Evolutionary conservation across 768 basidiomycete genomes (phyloP).

Genomic region (Sporobolomyces pararoseus): DNA sequence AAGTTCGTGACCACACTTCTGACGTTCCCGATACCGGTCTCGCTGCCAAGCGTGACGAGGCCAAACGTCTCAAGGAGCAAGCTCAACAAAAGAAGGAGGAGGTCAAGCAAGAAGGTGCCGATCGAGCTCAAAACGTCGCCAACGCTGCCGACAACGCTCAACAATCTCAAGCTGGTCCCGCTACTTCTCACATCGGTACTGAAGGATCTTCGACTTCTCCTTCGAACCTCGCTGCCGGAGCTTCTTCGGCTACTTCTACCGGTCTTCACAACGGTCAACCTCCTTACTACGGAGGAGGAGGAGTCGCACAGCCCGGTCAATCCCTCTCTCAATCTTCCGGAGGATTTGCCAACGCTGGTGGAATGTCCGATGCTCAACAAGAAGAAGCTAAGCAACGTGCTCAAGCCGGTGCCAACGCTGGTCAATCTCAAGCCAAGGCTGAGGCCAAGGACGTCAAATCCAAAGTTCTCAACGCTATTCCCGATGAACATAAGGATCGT

Average conservation of each 20-base stretch:
- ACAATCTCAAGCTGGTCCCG: conserved; percentile 34
- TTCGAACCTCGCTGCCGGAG: not conserved
- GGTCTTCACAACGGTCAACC: conserved; percentile 35
- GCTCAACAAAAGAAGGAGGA: conserved; percentile 45
- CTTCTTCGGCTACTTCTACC: not conserved
- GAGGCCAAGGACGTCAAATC: conserved; percentile 46
- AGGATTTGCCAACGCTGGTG: conserved; percentile 21
- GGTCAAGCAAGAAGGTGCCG: conserved; percentile 25
- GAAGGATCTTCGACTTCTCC: conserved; percentile 16
- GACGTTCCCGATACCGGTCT: conserved; percentile 56
- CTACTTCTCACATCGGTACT: conserved; percentile 41
- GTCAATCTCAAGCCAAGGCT: conserved; percentile 39
- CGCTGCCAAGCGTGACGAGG: conserved; percentile 54
- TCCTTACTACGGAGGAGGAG: conserved; percentile 31
- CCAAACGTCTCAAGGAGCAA: conserved; percentile 43
- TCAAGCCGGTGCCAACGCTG: conserved; percentile 47
- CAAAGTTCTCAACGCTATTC: conserved; percentile 57
- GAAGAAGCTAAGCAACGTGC: conserved; percentile 46
- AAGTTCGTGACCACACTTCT: conserved; percentile 53
- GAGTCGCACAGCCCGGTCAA: conserved; percentile 10
- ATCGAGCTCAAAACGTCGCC: conserved; percentile 47
- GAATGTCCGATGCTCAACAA: conserved; percentile 4
- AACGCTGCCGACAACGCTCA: conserved; percentile 47
- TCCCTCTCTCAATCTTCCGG: conserved; percentile 28
- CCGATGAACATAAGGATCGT: conserved; percentile 61